phyloP scores from a whole-genome alignment of 2,329 filamentous ascomycete species.

The Colletotrichum costaricense region DNA sequence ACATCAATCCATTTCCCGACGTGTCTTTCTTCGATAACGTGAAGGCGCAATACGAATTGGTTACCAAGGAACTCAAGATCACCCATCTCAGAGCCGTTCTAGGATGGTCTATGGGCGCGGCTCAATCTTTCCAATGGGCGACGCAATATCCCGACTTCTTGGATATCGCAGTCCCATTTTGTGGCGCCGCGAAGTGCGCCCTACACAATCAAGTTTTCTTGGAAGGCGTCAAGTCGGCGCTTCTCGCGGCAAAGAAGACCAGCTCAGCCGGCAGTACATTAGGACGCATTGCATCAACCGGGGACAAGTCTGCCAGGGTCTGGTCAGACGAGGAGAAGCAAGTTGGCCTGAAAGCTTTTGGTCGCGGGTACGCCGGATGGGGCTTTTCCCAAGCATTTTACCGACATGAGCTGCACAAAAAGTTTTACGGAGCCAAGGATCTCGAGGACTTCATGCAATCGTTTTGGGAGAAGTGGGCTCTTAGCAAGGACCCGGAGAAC shows the following conservation, averaged over 20 bases:
- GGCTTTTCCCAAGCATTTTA: slow-evolving; percentile 86
- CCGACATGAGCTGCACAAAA: slow-evolving; percentile 75
- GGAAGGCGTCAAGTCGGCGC: slow-evolving; percentile 62
- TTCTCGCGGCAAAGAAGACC: slow-evolving; percentile 52
- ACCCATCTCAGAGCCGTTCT: slow-evolving; percentile 57
- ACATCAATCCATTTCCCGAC: slow-evolving; percentile 53
- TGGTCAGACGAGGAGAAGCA: slow-evolving; percentile 56
- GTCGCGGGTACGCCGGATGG: slow-evolving; percentile 82
- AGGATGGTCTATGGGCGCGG: slow-evolving; percentile 69
- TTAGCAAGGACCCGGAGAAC: slow-evolving; percentile 81
- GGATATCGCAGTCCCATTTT: slow-evolving; percentile 58
- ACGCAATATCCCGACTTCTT: slow-evolving; percentile 61
- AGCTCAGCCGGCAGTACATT: slow-evolving; percentile 61
- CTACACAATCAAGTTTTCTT: slow-evolving; percentile 66
- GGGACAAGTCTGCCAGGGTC: slow-evolving; percentile 17
- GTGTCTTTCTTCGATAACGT: slow-evolving; percentile 63
- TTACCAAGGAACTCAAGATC: slow-evolving; percentile 56
- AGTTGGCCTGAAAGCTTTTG: slow-evolving; percentile 73
- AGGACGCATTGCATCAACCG: slow-evolving; percentile 43
- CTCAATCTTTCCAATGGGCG: slow-evolving; percentile 64
- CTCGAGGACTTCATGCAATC: slow-evolving; percentile 80
- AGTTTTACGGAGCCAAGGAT: slow-evolving; percentile 42
- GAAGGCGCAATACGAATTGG: slow-evolving; percentile 56
- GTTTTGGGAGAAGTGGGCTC: slow-evolving; percentile 82
- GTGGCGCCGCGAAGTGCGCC: slow-evolving; percentile 61